Evolutionary conservation across 2,329 filamentous ascomycete species (phyloP).

Genomic region (Leptographium radiaticola): DNA sequence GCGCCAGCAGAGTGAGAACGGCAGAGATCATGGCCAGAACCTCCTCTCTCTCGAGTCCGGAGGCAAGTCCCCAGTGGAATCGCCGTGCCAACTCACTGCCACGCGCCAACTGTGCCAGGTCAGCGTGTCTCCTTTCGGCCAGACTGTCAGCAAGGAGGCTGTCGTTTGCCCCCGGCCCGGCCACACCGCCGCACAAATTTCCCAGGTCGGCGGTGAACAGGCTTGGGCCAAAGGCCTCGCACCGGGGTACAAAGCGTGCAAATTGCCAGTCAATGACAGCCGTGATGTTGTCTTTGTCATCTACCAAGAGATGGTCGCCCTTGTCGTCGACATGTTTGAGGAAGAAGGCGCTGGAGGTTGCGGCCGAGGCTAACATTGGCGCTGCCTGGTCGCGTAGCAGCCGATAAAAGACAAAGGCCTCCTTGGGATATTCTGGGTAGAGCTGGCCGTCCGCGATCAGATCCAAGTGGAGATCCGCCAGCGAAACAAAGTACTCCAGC

Average conservation of each 20-base stretch:
- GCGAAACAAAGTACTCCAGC: neutral
- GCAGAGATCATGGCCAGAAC: neutral
- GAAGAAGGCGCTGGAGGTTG: neutral
- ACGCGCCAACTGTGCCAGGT: neutral
- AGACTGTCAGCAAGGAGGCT: neutral
- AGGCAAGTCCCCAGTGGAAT: constrained; percentile 4
- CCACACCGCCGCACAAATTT: neutral
- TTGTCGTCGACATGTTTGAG: constrained; percentile 3
- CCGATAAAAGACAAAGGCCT: neutral
- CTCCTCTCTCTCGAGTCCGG: neutral
- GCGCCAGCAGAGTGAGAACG: neutral
- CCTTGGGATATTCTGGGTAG: neutral
- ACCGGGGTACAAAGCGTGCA: neutral
- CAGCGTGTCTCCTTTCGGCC: neutral
- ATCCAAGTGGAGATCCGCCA: constrained; percentile 1
- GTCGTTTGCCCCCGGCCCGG: neutral
- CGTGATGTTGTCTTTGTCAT: neutral
- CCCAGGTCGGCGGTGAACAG: neutral
- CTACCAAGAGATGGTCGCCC: neutral
- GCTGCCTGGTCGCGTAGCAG: neutral
- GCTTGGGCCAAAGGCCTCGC: neutral
- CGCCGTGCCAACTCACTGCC: constrained; percentile 1
- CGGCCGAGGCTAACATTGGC: neutral
- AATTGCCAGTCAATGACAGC: neutral
- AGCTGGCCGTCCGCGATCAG: neutral